Base-by-base conservation (phyloP, 108 stramenopile genomes). In the Stephanodiscus minutulus region DNA sequence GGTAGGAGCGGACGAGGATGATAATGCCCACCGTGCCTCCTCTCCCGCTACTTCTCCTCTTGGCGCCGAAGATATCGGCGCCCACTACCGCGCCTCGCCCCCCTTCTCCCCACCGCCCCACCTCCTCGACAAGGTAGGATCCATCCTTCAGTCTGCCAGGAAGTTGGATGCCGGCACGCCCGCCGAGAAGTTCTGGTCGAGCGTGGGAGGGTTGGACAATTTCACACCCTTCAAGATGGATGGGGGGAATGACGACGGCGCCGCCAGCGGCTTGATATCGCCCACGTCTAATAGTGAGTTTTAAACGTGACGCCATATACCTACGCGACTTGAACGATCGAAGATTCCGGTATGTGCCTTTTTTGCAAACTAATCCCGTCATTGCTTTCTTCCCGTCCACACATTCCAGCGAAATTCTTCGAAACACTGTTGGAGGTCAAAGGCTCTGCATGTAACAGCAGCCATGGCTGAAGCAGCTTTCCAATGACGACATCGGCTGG, bases 241-340 rank as follows among this genome's bases (percentile, higher is more conserved):
- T 17, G 55, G 55, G 28, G 6, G 29, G 1, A 44, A 49, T n/a
- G 62, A 56, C 0, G 39, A 64, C 1, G 64, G 35, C 31, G 72
- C 43, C 29, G 54, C 57, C 11, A 52, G 46, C 18, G 64, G 64
- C 65, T 65, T 59, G 31, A 56, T 66, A 66, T 74, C 73, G 44
- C 72, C 72, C 21, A 60, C 73, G n/a, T 56, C 73, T 15, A 74
- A 74, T 58, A 74, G 64, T 64, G 63, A 73, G 70, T 72, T 33
- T 61, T 20, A 24, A 35, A 41, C 11, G 5, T 0, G 7, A 57
- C 44, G 33, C 28, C 39, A 24, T 44, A 9, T 22, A n/a, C n/a
- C n/a, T n/a, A 58, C 43, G 46, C 37, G 59, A 22, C 29, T 46
- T 50, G 24, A 20, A 12, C 20, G 28, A 5, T 11, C n/a, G 9